Percentiles rank a stretch among this genome's conserved stretches.
phyloP scores from a whole-genome alignment of 176 grass and related monocot species.

The Musa schizocarpa region DNA sequence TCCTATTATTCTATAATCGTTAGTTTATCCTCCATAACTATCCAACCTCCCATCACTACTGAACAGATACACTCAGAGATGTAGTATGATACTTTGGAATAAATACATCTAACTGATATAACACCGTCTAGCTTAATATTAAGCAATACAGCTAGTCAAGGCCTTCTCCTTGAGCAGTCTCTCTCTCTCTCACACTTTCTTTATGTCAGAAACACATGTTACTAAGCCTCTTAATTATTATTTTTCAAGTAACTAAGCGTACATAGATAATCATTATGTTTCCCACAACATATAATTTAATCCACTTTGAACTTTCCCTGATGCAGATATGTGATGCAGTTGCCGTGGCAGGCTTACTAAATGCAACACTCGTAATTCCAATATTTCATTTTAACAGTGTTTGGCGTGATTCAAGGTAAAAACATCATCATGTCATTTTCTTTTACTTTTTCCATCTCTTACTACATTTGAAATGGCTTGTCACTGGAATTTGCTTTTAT shows the following conservation, averaged over 20 bases:
- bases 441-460: neutral
- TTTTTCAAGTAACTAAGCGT: neutral
- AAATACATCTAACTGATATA: neutral
- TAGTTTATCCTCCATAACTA: neutral
- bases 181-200: no score
- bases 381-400: slow-evolving; percentile 92
- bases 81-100: neutral
- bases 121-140: neutral
- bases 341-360: slow-evolving; percentile 72
- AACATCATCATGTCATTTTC: neutral
- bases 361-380: slow-evolving; percentile 89
- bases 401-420: slow-evolving; percentile 93
- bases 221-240: no score
- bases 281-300: neutral
- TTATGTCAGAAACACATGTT: no score
- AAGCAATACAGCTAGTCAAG: no score
- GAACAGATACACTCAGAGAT: neutral
- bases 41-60: neutral
- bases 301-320: slow-evolving; percentile 14
- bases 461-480: neutral
- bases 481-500: neutral
- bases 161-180: no score
- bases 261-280: neutral
- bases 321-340: slow-evolving; percentile 92
- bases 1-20: neutral